Evolutionary conservation across 176 grass and related monocot genomes (phyloP).

Genomic region (Musa acuminata): DNA sequence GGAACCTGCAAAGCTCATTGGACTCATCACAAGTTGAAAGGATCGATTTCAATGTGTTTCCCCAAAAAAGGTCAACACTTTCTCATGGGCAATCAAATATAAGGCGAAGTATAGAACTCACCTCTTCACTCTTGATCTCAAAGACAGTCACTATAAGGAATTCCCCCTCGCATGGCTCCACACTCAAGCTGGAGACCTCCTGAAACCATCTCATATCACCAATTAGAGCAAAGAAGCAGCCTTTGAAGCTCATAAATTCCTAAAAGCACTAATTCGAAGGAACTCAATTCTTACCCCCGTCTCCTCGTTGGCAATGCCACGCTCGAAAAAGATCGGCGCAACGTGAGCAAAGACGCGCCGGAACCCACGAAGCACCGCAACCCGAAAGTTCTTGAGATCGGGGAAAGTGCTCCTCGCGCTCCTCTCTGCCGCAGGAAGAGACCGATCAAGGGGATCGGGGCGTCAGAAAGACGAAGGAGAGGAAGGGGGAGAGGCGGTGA

Average conservation of each 20-base stretch:
- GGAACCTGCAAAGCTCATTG: slow-evolving; percentile 41
- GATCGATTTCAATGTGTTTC: background rate
- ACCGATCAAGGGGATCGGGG: background rate
- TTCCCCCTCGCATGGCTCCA: slow-evolving; percentile 54
- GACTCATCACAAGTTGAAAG: background rate
- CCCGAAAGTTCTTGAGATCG: slow-evolving; percentile 58
- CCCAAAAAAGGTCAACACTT: background rate
- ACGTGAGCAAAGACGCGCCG: slow-evolving; percentile 79
- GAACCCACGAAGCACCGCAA: slow-evolving; percentile 62
- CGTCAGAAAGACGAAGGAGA: background rate
- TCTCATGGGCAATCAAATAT: background rate
- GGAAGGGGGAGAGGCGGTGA: background rate
- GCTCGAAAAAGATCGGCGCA: slow-evolving; percentile 86
- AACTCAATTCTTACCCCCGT: slow-evolving; percentile 24
- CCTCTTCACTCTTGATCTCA: slow-evolving; percentile 75
- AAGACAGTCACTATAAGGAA: slow-evolving; percentile 73
- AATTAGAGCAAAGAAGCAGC: slow-evolving; percentile 15
- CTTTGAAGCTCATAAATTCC: background rate
- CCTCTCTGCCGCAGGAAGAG: slow-evolving; percentile 35
- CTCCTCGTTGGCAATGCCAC: slow-evolving; percentile 60
- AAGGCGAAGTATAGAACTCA: background rate
- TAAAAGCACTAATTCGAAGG: slow-evolving; percentile 9
- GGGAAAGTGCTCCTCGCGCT: slow-evolving; percentile 97
- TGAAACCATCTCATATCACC: slow-evolving; percentile 26
- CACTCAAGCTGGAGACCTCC: slow-evolving; percentile 86